Conservation (phyloP, 805 yeast genomes). For the Brettanomyces anomalus region DNA sequence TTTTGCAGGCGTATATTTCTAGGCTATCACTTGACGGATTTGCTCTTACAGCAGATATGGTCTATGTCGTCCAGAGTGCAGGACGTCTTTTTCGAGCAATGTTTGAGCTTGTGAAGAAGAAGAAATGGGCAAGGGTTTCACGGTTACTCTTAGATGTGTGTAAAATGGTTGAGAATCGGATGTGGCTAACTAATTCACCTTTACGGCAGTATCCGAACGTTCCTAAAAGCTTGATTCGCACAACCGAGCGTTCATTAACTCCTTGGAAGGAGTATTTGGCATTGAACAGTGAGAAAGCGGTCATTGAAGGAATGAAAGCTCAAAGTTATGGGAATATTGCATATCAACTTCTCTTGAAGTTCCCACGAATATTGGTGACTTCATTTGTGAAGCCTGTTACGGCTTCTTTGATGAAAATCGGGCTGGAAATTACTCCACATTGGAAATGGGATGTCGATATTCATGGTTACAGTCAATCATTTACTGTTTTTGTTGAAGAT, state of each 20-base stretch:
- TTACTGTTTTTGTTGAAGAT: constrained; percentile 70
- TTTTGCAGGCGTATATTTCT: constrained; percentile 85
- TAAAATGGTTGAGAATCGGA: constrained; percentile 68
- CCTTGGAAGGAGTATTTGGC: constrained; percentile 78
- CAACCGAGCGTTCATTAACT: constrained; percentile 69
- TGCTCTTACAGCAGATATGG: constrained; percentile 89
- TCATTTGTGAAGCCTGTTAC: constrained; percentile 74
- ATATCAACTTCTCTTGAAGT: constrained; percentile 52
- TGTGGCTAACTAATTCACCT: constrained; percentile 84
- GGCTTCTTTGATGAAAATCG: constrained; percentile 53
- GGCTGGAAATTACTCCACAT: constrained; percentile 55
- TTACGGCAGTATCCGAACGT: constrained; percentile 73
- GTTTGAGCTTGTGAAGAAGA: constrained; percentile 62
- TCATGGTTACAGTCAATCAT: constrained; percentile 61
- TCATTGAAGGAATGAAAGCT: constrained; percentile 72
- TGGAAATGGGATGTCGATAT: constrained; percentile 69
- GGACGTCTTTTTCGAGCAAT: constrained; percentile 83
- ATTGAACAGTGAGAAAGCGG: constrained; percentile 47
- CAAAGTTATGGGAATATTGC: constrained; percentile 56
- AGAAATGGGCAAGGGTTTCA: constrained; percentile 63
- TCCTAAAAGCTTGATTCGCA: constrained; percentile 60
- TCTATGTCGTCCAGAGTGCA: constrained; percentile 87
- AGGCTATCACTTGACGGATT: constrained; percentile 70
- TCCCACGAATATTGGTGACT: constrained; percentile 58
- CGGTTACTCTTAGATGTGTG: constrained; percentile 52